Percentiles rank a stretch among this genome's conserved stretches.
Conservation (phyloP, 805 yeast species). For the Candida wancherniae region DNA sequence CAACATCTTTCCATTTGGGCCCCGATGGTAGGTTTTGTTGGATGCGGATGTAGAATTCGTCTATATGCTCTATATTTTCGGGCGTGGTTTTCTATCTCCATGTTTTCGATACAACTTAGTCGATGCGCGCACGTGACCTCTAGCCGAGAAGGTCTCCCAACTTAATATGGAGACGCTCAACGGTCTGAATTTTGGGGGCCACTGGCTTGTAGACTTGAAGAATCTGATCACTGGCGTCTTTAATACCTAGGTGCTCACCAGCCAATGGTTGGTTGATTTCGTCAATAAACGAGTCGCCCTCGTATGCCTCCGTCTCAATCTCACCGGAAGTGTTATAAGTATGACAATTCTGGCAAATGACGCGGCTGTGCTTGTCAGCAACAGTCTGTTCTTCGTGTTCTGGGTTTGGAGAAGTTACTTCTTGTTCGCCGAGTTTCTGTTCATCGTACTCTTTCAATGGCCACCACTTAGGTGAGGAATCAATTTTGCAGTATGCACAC, state of each 20-base stretch:
- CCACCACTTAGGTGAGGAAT: conserved; percentile 39
- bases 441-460: neutral
- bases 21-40: too few species aligned
- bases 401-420: too few species aligned
- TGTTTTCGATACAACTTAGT: too few species aligned
- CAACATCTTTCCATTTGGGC: too few species aligned
- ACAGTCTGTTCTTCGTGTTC: too few species aligned
- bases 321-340: conserved; percentile 15
- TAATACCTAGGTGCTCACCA: conserved; percentile 31
- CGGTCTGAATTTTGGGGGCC: conserved; percentile 1
- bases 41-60: too few species aligned
- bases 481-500: conserved; percentile 23
- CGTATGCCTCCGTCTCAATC: conserved; percentile 9
- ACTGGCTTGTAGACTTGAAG: conserved; percentile 5
- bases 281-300: conserved; percentile 13
- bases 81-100: too few species aligned
- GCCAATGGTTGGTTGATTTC: conserved; percentile 26
- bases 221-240: conserved; percentile 12
- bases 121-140: conserved; percentile 8
- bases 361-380: too few species aligned
- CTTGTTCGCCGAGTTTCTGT: neutral
- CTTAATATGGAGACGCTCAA: conserved; percentile 7
- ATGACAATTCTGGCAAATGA: conserved; percentile 30
- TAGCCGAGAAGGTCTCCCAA: conserved; percentile 8
- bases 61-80: too few species aligned